Base-by-base conservation (phyloP, 1,284 basidiomycete genomes). In the Cerioporus squamosus region DNA sequence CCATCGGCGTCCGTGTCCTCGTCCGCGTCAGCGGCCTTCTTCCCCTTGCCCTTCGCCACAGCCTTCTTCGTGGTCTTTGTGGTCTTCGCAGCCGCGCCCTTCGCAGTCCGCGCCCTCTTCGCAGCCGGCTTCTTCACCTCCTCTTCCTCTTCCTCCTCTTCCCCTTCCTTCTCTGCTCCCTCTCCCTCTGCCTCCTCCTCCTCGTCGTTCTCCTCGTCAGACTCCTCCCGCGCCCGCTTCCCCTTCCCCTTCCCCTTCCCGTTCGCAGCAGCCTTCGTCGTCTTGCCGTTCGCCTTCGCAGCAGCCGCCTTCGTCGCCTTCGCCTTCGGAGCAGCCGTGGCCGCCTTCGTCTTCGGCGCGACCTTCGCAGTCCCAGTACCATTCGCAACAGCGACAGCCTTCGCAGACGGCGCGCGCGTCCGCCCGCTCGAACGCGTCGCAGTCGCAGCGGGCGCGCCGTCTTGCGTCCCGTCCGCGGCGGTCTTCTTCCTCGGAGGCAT, bases 401-500 rank as follows among this genome's bases (percentile, higher is more conserved):
- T 71, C 24, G 68, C 60, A 17, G 63, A 66, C 14, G 66, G 59
- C 58, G 65, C 58, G 59, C 61, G 64, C 38, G 57, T 26, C 50
- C 62, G 59, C 8, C 51, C 62, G 59, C 55, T 63, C 39, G 64
- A 55, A 38, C 60, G 66, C 58, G 62, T 65, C 46, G 60, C 45
- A 2, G 49, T 54, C 2, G 59, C 15, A 2, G 57, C 24, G 23
- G 54, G n/a, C n/a, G n/a, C n/a, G n/a, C n/a, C 57, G 55, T 47
- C 63, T 33, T 61, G 24, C 10, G 53, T 44, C 44, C 33, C 49
- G 62, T 67, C 53, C 29, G 60, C 29, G 23, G 57, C 52, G 59
- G 65, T 52, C 61, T 74, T 75, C 69, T 72, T 75, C 44, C 72
- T 61, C 10, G 73, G 72, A 39, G 73, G 70, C 74, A 74, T 74